phyloP scores from a whole-genome alignment of 108 stramenopile species.

The Fragilaria crotonensis region DNA sequence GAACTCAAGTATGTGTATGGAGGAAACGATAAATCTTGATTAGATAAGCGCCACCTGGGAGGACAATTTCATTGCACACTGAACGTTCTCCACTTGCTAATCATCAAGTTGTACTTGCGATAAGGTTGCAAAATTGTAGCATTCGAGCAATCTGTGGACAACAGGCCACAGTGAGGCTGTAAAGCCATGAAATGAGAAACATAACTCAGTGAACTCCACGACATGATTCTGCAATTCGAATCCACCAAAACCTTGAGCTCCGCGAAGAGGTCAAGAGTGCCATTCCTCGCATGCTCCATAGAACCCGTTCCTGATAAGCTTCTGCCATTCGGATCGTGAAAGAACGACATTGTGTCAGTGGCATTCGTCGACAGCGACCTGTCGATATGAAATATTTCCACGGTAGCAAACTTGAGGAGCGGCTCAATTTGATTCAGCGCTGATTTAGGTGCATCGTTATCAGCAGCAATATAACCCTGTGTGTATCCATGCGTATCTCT shows the following conservation, averaged over 20 bases:
- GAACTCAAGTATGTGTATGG: too few species aligned
- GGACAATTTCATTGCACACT: too few species aligned
- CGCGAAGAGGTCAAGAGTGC: neutral
- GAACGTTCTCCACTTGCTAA: neutral
- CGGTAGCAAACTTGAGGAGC: neutral
- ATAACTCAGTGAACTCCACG: neutral
- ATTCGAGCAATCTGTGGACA: neutral
- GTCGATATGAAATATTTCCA: neutral
- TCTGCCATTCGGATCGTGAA: neutral
- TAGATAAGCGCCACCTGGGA: too few species aligned
- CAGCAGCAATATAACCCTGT: neutral
- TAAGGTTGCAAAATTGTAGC: neutral
- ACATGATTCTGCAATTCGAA: neutral
- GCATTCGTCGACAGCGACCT: neutral
- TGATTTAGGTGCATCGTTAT: neutral
- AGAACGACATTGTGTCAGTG: neutral
- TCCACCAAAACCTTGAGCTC: neutral
- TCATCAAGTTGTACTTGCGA: neutral
- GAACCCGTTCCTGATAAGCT: neutral
- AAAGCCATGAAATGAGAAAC: neutral
- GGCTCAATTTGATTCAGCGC: neutral
- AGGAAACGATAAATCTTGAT: too few species aligned
- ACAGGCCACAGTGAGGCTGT: neutral
- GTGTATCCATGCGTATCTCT: neutral
- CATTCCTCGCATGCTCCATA: neutral